Evolutionary conservation across 2,329 filamentous ascomycete species (phyloP), one percentile per base, ranked within the genome.

Genomic region (Laburnicola sp.): DNA sequence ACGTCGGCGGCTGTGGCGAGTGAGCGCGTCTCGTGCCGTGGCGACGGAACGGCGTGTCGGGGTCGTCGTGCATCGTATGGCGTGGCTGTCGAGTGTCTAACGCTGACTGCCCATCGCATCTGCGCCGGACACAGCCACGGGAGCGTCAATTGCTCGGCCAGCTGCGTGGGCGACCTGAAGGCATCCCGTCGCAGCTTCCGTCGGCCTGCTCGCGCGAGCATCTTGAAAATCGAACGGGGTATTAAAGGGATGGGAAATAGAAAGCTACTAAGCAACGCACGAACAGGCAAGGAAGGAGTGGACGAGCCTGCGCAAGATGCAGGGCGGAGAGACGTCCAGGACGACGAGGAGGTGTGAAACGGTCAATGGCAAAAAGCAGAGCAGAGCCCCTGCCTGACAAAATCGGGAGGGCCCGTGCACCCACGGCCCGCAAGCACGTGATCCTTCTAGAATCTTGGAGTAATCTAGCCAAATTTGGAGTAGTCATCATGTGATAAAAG

Each of bases 71-170:
- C 45, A 31, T 65, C 62, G 37, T 47, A 55, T 22, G 58, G 30
- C 23, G 45, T 36, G 16, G 62, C 42, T 8, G 59, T 38, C 34
- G 55, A 44, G 11, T 61, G 46, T 10, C 53, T 36, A 32, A 50
- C 26, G 46, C 54, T 59, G 37, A 57, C 54, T 35, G 57, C 63
- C 58, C 69, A 74, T 65, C 72, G 65, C 50, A 74, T 66, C 53
- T 78, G 73, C 26, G 80, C 74, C 11, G 82, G 79, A 58, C 77
- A 81, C 22, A 83, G 76, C 74, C 81, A 83, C 62, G 81, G 81
- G 45, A 83, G 74, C 54, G 78, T 71, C 57, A 84, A 75, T 63
- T 79, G 79, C 54, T 81, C 77, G 59, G 75, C 76, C 37, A 58
- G 51, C 22, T 59, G 57, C 37, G 59, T 57, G 49, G 65, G 56